Conservation (phyloP, 306 rosid genomes). For the Glycine soja region DNA sequence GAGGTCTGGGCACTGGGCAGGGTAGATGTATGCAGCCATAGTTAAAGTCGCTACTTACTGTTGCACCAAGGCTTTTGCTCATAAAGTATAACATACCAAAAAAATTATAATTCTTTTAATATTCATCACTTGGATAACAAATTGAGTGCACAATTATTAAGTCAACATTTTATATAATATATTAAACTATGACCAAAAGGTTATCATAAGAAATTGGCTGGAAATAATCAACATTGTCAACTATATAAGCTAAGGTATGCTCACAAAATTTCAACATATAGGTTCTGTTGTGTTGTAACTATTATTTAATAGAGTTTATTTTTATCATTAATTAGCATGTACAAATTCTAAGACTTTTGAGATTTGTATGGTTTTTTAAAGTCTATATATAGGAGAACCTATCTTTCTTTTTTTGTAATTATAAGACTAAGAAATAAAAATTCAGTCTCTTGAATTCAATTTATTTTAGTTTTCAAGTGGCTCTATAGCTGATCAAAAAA, state of each 20-base stretch:
- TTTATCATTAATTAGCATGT: neutral
- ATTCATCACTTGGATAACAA: neutral
- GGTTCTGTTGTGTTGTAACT: neutral
- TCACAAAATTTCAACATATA: slow-evolving; percentile 13
- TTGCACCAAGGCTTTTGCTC: too few species aligned
- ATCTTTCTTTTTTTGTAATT: neutral
- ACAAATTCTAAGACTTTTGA: neutral
- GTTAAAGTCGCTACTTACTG: too few species aligned
- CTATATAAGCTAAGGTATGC: neutral
- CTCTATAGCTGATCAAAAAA: too few species aligned
- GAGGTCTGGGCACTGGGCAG: too few species aligned
- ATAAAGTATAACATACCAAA: too few species aligned
- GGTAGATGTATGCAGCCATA: too few species aligned
- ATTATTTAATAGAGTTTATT: neutral
- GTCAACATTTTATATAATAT: neutral
- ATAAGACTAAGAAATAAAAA: neutral
- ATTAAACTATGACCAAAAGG: neutral
- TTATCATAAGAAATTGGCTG: slow-evolving; percentile 2
- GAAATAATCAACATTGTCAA: slow-evolving; percentile 27
- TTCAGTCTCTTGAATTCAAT: neutral
- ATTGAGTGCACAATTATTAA: neutral
- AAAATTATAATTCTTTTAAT: too few species aligned
- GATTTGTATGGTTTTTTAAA: neutral
- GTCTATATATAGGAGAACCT: neutral
- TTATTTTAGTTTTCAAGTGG: neutral